Evolutionary conservation across 331 rosid genomes (phyloP).

Genomic region (Quercus phellos): DNA sequence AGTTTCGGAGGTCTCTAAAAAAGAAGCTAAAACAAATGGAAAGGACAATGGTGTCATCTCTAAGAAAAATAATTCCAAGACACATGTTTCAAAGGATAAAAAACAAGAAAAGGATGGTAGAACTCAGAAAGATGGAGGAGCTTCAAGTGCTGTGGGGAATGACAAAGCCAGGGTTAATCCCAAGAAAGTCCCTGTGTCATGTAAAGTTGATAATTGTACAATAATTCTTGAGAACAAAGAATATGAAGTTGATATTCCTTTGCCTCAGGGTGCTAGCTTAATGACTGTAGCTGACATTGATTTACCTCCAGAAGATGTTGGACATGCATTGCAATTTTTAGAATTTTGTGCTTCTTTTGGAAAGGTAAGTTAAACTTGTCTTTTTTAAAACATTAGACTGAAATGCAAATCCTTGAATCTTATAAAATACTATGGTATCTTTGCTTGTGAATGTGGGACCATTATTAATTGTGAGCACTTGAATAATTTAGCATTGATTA

Average conservation of each 20-base stretch:
- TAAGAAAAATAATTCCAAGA: constrained; percentile 19
- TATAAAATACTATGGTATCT: background rate
- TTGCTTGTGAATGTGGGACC: background rate
- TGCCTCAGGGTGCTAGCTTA: constrained; percentile 52
- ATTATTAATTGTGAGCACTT: too few species aligned
- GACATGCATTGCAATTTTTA: constrained; percentile 66
- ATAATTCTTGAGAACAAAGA: constrained; percentile 9
- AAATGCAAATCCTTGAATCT: background rate
- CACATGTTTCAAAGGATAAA: constrained; percentile 12
- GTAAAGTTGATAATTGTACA: constrained; percentile 12
- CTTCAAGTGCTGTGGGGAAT: constrained; percentile 7
- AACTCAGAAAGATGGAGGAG: constrained; percentile 6
- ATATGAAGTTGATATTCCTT: constrained; percentile 19
- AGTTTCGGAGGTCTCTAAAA: constrained; percentile 8
- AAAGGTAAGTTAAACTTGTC: constrained; percentile 44
- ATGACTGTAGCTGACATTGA: constrained; percentile 45
- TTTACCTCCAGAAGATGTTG: constrained; percentile 53
- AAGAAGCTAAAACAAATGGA: constrained; percentile 21
- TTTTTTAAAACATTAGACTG: background rate
- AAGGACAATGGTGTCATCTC: constrained; percentile 7
- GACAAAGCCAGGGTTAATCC: background rate
- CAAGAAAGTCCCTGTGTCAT: background rate
- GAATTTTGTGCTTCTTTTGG: constrained; percentile 72
- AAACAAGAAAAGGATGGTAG: background rate
- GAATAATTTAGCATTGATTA: too few species aligned